These are phyloP conservation scores for Lipomyces anomalus DNA, from an alignment of 805 yeast species.

Conservation along the genomic window DNA sequence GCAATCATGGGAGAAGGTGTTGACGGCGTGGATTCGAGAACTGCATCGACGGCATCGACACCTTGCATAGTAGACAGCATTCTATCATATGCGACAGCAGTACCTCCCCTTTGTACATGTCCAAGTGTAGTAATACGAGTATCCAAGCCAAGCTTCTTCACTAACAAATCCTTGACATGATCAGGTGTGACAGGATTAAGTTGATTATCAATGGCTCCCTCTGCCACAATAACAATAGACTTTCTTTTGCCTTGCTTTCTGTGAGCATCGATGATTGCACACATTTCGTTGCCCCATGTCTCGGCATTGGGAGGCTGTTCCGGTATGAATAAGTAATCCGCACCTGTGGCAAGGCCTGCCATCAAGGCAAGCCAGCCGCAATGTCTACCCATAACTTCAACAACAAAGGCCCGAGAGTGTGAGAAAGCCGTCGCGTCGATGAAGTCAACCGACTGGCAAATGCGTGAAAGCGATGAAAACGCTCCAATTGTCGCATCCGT, in stretches of 20 bases:
- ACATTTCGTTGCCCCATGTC: conserved; percentile 77
- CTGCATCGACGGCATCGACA: conserved; percentile 94
- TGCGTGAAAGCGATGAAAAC: conserved; percentile 85
- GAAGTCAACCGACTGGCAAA: conserved; percentile 89
- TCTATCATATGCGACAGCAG: conserved; percentile 94
- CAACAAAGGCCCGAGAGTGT: conserved; percentile 94
- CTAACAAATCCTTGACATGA: conserved; percentile 75
- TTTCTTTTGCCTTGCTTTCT: conserved; percentile 85
- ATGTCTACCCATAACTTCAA: conserved; percentile 98
- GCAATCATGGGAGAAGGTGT: conserved; percentile 96
- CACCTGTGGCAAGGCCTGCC: conserved; percentile 96
- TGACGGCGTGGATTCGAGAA: conserved; percentile 77
- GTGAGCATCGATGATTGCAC: conserved; percentile 60
- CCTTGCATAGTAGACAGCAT: conserved; percentile 91
- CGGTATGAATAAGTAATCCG: conserved; percentile 90
- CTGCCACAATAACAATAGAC: conserved; percentile 94
- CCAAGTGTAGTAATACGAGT: conserved; percentile 94
- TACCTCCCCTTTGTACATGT: conserved; percentile 98
- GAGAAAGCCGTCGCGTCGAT: conserved; percentile 97
- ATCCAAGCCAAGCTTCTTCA: conserved; percentile 73
- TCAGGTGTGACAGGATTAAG: conserved; percentile 75
- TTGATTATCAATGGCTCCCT: conserved; percentile 87
- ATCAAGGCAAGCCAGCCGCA: conserved; percentile 98
- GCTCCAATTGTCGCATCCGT: conserved; percentile 98
- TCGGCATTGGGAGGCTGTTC: conserved; percentile 78